Conservation (phyloP, 345 rosid species). For the Moricandia moricandioides region DNA sequence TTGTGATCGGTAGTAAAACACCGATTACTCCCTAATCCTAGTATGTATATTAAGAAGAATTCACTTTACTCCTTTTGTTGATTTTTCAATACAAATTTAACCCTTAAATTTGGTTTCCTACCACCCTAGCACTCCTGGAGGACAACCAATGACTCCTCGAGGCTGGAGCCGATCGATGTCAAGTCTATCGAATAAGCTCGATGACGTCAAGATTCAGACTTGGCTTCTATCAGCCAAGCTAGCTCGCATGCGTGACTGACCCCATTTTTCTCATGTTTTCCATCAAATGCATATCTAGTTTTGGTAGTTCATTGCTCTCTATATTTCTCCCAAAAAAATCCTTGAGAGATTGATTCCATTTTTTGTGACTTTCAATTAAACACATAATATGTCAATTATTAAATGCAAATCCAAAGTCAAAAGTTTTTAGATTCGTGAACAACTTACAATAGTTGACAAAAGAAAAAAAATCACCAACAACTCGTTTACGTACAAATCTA, state of each 20-base stretch:
- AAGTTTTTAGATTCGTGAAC: background rate
- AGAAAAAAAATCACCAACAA: background rate
- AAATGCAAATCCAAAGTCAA: background rate
- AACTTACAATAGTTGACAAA: background rate
- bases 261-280: background rate
- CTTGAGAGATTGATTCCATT: background rate
- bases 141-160: no score
- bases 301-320: background rate
- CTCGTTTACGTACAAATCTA: background rate
- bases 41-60: no score
- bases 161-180: no score
- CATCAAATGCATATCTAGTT: background rate
- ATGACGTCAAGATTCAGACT: slow-evolving; percentile 68
- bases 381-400: background rate
- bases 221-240: slow-evolving; percentile 62
- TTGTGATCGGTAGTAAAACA: no score
- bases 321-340: no score
- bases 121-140: no score
- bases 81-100: no score
- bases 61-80: no score
- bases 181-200: slow-evolving; percentile 36
- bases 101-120: no score
- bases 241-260: slow-evolving; percentile 5
- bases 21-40: no score
- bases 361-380: background rate